These are phyloP conservation scores for Nannizziopsis arthrosporioides DNA, from an alignment of 2,329 filamentous ascomycete genomes.

Conservation along the genomic window DNA sequence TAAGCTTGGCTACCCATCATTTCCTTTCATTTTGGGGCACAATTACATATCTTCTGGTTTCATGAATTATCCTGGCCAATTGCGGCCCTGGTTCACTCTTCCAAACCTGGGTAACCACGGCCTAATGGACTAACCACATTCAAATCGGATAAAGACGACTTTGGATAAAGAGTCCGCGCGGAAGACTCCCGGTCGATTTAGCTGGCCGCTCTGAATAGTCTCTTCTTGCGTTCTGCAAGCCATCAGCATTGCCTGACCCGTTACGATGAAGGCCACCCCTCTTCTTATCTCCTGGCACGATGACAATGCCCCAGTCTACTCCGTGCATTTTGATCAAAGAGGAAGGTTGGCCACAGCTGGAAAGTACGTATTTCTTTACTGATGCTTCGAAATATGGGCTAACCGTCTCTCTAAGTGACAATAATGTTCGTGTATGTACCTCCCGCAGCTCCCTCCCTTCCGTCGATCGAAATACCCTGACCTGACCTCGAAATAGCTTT, in stretches of 20 bases:
- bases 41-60: background rate
- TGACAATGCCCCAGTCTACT: conserved; percentile 93
- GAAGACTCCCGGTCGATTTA: background rate
- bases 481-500: conserved; percentile 51
- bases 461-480: conserved; percentile 14
- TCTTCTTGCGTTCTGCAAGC: background rate
- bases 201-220: background rate
- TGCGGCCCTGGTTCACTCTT: background rate
- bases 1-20: background rate
- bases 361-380: conserved; percentile 40
- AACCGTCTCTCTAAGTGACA: conserved; percentile 46
- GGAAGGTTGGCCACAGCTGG: conserved; percentile 85
- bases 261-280: conserved; percentile 82
- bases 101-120: background rate
- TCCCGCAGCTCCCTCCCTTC: conserved; percentile 12
- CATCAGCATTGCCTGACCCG: background rate
- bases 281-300: conserved; percentile 99
- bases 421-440: conserved; percentile 71
- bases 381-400: conserved; percentile 5
- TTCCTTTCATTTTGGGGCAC: background rate
- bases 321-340: conserved; percentile 91
- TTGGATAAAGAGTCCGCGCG: conserved; percentile 2
- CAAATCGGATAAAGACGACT: conserved; percentile 2
- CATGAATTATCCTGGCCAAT: background rate
- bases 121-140: conserved; percentile 6